A percentile compares a stretch with the other conserved stretches of the same genome.
Conservation (phyloP, 75 land plant genomes). For the Chamaecyparis obtusa region DNA sequence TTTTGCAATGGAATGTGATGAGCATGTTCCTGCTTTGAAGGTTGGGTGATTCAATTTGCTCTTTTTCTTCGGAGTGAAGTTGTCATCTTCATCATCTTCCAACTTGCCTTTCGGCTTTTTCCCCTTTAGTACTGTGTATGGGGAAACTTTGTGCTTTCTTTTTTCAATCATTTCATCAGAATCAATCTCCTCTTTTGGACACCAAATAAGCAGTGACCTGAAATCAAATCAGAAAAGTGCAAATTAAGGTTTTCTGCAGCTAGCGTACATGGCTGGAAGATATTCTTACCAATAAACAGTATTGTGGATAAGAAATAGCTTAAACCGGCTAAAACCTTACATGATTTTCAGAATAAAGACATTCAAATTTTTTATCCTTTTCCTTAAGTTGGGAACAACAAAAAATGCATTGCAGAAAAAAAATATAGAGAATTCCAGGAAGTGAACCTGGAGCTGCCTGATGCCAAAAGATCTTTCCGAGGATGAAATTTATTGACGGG, state of each 20-base stretch:
- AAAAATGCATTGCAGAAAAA: neutral
- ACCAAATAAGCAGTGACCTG: conserved; percentile 91
- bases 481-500: conserved; percentile 99
- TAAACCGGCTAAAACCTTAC: neutral
- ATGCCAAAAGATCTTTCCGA: conserved; percentile 79
- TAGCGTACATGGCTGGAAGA: neutral
- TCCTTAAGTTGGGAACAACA: conserved; percentile 4
- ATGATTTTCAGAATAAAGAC: neutral
- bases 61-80: conserved; percentile 15
- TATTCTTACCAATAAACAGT: neutral
- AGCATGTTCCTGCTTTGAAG: neutral
- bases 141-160: conserved; percentile 29
- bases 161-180: conserved; percentile 20
- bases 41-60: neutral
- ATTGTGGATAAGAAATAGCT: neutral
- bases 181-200: conserved; percentile 61
- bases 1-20: neutral
- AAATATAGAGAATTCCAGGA: neutral
- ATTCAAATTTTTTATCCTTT: neutral
- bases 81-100: conserved; percentile 43
- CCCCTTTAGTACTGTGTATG: conserved; percentile 31
- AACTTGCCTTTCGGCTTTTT: conserved; percentile 46
- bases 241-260: neutral
- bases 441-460: conserved; percentile 93
- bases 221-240: conserved; percentile 14